Evolutionary conservation across 495 filamentous ascomycete genomes (phyloP).

Genomic region (Penicillium steckii): DNA sequence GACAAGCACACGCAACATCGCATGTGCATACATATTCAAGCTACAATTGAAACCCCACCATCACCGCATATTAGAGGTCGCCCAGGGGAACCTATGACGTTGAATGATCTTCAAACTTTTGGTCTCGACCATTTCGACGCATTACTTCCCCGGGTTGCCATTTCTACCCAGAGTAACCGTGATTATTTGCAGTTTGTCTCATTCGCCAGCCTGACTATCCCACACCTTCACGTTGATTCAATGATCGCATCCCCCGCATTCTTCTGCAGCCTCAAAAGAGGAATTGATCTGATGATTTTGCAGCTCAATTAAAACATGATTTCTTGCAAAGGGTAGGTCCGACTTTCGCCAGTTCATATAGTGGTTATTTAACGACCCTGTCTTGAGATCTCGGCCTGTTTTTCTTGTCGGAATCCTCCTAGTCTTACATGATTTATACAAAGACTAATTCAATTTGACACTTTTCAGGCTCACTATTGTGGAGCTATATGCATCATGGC

Average conservation of each 20-base stretch:
- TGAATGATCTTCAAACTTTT: not conserved
- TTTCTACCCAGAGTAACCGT: not conserved
- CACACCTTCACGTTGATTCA: not conserved
- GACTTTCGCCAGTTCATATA: not conserved
- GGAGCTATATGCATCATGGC: not conserved
- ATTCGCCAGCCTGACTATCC: not conserved
- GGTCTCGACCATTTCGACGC: not conserved
- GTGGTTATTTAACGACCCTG: not conserved
- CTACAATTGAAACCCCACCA: not conserved
- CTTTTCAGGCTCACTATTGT: not conserved
- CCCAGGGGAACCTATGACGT: not conserved
- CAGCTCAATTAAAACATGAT: not conserved
- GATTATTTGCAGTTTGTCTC: not conserved
- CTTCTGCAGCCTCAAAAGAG: conserved; percentile 2
- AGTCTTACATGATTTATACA: not conserved
- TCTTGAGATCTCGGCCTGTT: not conserved
- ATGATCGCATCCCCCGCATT: not conserved
- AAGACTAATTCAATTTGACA: too few species aligned
- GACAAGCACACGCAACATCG: not conserved
- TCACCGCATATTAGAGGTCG: not conserved
- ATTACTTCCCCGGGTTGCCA: not conserved
- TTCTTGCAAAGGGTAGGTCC: not conserved
- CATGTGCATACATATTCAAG: not conserved
- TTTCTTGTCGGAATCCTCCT: not conserved
- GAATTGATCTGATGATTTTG: not conserved